Evolutionary conservation across 1,284 basidiomycete species (phyloP).

Genomic region (Austroboletus niveus): DNA sequence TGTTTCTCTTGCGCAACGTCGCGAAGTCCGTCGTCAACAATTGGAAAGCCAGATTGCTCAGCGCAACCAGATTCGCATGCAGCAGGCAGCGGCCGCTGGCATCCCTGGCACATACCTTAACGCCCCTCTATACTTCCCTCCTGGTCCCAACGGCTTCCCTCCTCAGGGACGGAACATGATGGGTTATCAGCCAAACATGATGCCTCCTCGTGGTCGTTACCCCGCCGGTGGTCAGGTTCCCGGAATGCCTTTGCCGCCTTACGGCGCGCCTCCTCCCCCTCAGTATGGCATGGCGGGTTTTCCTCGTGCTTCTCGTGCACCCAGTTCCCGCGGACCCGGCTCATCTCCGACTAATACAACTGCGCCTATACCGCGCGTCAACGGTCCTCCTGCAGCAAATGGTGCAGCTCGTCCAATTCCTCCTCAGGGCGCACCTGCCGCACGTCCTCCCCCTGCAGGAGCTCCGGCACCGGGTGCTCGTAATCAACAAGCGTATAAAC

Average conservation of each 20-base stretch:
- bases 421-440: conserved; percentile 44
- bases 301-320: conserved; percentile 53
- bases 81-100: conserved; percentile 87
- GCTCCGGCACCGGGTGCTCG: conserved; percentile 41
- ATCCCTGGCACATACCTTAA: conserved; percentile 82
- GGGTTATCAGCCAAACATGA: conserved; percentile 83
- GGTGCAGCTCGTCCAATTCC: conserved; percentile 49
- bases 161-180: conserved; percentile 81
- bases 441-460: conserved; percentile 43
- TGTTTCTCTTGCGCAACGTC: conserved; percentile 97
- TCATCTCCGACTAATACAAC: conserved; percentile 62
- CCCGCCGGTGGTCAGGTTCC: conserved; percentile 72
- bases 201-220: conserved; percentile 84
- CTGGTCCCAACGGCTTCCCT: conserved; percentile 78
- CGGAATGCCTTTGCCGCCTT: conserved; percentile 75
- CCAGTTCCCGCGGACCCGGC: conserved; percentile 55
- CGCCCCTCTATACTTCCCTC: conserved; percentile 86
- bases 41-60: conserved; percentile 98
- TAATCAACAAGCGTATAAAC: conserved; percentile 39
- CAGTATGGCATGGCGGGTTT: conserved; percentile 64
- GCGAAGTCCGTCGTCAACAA: conserved; percentile 97
- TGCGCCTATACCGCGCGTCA: conserved; percentile 55
- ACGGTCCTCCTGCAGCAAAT: conserved; percentile 51
- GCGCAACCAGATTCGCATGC: conserved; percentile 93
- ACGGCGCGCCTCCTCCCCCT: conserved; percentile 66